Evolutionary conservation across 164 flowering plant genomes (phyloP), one percentile per base, ranked within the genome.

Genomic region (Umbilicus rupestris): DNA sequence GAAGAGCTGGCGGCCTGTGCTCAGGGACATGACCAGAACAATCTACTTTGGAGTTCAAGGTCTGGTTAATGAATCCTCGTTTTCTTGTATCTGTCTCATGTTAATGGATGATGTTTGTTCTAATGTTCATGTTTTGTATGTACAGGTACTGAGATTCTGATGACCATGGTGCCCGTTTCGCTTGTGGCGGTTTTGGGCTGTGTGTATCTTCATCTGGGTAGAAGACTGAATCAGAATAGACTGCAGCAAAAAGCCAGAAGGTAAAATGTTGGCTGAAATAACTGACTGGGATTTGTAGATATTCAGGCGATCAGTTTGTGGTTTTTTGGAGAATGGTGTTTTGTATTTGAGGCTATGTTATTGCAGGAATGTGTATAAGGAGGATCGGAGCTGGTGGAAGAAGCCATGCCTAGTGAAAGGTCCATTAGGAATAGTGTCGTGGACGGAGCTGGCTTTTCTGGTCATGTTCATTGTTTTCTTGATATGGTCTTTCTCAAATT

Each of bases 1-100:
- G 42, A 45, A 49, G 16, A 73, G 11, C 10, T 89, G 92, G 95
- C 7, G 26, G 62, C 76, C 74, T 9, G 20, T 16, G 15, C 57
- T 92, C 59, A 68, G 74, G 46, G 69, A 73, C 0, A 70, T 71
- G n/a, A 42, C 77, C 33, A 71, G 55, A 12, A 74, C 91, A 0
- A 83, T 86, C 0, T 89, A 76, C 70, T 82, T 85, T 16, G 95
- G 95, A 8, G 8, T 41, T 5, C 83, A 83, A 86, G 95, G 98
- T 76, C 35, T 17, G 44, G 5, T 50, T 31, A 47, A n/a, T 31
- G 8, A 29, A 11, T 28, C 57, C 35, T 31, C 1, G 15, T 12
- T 60, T 30, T 60, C 33, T 24, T 29, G 17, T 60, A 3, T 60
- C 3, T 28, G 20, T 2, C 19, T 17, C 41, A 39, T 35, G 15